Percentiles rank a stretch among this genome's conserved stretches.
Conservation (phyloP, 2,329 filamentous ascomycete genomes). For the Alternaria hordeiaustralica region DNA sequence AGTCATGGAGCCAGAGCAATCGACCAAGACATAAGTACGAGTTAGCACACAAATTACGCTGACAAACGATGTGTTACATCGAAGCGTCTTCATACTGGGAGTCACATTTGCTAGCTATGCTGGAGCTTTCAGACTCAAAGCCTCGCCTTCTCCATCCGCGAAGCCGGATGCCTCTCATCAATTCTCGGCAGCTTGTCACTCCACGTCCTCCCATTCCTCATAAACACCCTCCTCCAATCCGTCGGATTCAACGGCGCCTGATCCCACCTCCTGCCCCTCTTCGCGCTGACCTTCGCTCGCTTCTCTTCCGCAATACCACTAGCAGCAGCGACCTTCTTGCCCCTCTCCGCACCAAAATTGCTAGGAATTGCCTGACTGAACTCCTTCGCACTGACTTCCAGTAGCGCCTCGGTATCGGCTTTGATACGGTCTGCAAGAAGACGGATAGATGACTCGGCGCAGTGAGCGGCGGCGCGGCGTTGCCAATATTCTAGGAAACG, state of each 20-base stretch:
- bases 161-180: conserved; percentile 10
- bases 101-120: no score
- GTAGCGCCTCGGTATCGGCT: conserved; percentile 17
- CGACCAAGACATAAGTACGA: no score
- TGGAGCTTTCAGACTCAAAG: no score
- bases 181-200: conserved; percentile 16
- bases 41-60: no score
- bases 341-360: conserved; percentile 24
- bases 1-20: no score
- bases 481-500: conserved; percentile 24
- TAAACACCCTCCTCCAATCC: conserved; percentile 24
- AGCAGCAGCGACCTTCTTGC: conserved; percentile 15
- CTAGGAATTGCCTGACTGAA: conserved; percentile 24
- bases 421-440: conserved; percentile 24
- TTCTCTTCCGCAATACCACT: conserved; percentile 19
- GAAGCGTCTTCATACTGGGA: no score
- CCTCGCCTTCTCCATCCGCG: background rate
- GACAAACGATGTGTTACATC: no score
- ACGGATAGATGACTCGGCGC: conserved; percentile 14
- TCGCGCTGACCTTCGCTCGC: conserved; percentile 8
- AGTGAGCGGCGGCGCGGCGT: conserved; percentile 13
- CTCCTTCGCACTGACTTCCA: conserved; percentile 26
- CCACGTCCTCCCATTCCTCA: conserved; percentile 20
- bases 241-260: conserved; percentile 21
- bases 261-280: conserved; percentile 10